Conservation (phyloP, 805 yeast species). For the Ascoidea tarda region DNA sequence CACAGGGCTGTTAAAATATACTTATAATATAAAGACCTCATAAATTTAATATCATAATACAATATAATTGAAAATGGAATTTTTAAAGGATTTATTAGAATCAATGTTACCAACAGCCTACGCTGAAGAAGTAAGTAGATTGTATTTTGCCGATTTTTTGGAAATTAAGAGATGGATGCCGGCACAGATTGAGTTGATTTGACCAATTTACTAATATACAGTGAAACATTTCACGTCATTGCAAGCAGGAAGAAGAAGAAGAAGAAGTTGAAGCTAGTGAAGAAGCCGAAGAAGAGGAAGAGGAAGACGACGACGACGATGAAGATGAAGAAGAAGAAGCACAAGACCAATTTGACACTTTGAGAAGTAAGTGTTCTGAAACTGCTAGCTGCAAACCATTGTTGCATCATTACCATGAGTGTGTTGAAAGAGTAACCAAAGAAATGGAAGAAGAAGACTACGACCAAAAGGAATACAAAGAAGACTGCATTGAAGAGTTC, state of each 20-base stretch:
- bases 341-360: conserved; percentile 49
- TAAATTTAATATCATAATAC: no score
- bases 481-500: conserved; percentile 96
- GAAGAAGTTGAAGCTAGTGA: conserved; percentile 18
- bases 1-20: no score
- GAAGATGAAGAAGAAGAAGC: conserved; percentile 59
- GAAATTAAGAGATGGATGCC: neutral
- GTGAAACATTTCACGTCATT: neutral
- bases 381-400: conserved; percentile 54
- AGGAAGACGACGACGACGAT: conserved; percentile 43
- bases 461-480: conserved; percentile 70
- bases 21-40: no score
- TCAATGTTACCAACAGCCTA: conserved; percentile 31
- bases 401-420: conserved; percentile 85
- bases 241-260: conserved; percentile 18
- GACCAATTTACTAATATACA: neutral
- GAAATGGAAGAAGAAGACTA: conserved; percentile 78
- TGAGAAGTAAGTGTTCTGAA: conserved; percentile 56
- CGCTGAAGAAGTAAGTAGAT: conserved; percentile 26
- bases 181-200: neutral
- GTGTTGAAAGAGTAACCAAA: conserved; percentile 88
- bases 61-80: conserved; percentile 21
- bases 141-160: neutral
- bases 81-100: conserved; percentile 32
- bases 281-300: conserved; percentile 21